Conservation (phyloP, 78 protist genomes). For the Emiliania huxleyi region DNA sequence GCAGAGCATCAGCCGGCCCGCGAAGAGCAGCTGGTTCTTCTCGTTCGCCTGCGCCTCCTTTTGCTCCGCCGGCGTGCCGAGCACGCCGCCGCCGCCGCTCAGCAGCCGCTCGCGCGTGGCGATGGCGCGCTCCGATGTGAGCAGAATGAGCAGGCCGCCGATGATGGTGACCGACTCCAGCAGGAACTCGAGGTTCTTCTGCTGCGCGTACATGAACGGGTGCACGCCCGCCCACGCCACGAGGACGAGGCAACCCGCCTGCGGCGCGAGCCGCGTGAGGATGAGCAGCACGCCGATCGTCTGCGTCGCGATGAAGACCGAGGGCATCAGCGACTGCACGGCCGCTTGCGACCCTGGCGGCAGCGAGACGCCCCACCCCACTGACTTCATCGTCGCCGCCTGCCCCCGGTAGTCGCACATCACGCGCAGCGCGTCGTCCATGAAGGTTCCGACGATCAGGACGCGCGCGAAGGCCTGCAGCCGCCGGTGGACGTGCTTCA, state of each 20-base stretch:
- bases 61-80: not conserved
- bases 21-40: not conserved
- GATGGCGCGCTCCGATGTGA: not conserved
- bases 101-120: not conserved
- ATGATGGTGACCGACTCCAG: not conserved
- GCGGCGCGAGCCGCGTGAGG: not conserved
- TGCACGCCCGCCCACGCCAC: not conserved
- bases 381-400: not conserved
- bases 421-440: not conserved
- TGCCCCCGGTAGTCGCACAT: not conserved
- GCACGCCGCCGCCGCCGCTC: not conserved
- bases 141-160: not conserved
- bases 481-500: not conserved
- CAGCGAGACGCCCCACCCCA: not conserved
- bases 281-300: not conserved
- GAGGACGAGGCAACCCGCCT: not conserved
- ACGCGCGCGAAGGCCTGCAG: not conserved
- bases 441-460: not conserved
- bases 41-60: not conserved
- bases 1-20: not conserved
- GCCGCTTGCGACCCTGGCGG: not conserved
- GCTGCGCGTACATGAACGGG: conserved; percentile 9
- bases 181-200: not conserved
- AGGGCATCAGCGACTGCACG: not conserved
- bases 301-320: not conserved